phyloP scores from a whole-genome alignment of 192 early-diverging fungal species.

The Umbelopsis vinacea region DNA sequence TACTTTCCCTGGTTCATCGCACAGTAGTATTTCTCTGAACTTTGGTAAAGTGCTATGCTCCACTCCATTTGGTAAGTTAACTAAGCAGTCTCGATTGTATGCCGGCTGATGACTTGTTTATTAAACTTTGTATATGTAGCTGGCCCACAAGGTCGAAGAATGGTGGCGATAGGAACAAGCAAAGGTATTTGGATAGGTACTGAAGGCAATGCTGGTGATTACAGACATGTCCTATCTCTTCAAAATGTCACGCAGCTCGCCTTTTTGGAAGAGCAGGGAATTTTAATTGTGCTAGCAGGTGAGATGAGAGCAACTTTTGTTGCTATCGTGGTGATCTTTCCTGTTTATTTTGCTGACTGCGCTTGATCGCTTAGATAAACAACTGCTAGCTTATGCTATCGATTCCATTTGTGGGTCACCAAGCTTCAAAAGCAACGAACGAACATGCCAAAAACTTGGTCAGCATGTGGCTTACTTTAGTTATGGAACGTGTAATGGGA shows the following conservation, averaged over 20 bases:
- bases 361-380: slow-evolving; percentile 50
- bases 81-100: too few relatives aligned
- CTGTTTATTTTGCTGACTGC: slow-evolving; percentile 1
- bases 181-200: slow-evolving; percentile 68
- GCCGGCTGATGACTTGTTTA: too few relatives aligned
- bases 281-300: slow-evolving; percentile 80
- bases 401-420: slow-evolving; percentile 54
- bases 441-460: slow-evolving; percentile 44
- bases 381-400: slow-evolving; percentile 72
- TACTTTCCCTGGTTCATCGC: slow-evolving; percentile 33
- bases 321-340: not conserved
- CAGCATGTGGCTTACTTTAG: slow-evolving; percentile 73
- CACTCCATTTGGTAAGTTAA: slow-evolving; percentile 47
- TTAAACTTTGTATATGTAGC: slow-evolving; percentile 9
- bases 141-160: slow-evolving; percentile 49
- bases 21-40: slow-evolving; percentile 36
- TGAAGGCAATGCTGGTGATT: slow-evolving; percentile 27
- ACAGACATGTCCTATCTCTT: slow-evolving; percentile 58
- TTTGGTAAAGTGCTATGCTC: slow-evolving; percentile 59
- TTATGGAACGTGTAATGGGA: slow-evolving; percentile 62
- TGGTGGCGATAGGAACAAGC: slow-evolving; percentile 85
- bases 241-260: slow-evolving; percentile 75
- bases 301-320: not conserved
- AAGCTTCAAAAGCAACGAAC: slow-evolving; percentile 52
- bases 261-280: slow-evolving; percentile 76